Evolutionary conservation across 129 eudicot genomes (phyloP).

Genomic region (Cynara cardunculus): DNA sequence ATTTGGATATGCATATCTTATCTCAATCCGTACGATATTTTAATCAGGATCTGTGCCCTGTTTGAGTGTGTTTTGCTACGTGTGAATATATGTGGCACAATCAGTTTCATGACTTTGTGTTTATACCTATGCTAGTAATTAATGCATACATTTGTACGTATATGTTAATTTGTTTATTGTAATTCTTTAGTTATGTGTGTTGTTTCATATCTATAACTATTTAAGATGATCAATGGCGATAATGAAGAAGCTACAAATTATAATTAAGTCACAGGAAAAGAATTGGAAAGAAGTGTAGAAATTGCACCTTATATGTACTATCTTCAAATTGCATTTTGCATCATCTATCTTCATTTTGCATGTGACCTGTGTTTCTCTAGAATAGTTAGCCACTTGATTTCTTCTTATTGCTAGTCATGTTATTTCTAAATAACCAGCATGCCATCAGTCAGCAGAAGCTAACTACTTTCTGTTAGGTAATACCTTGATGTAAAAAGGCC

Average conservation of each 20-base stretch:
- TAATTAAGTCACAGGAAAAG: not conserved
- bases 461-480: not conserved
- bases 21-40: not conserved
- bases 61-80: not conserved
- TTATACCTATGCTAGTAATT: not conserved
- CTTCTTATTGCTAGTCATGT: not conserved
- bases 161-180: not conserved
- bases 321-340: not conserved
- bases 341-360: not conserved
- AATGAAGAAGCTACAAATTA: not conserved
- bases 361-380: not conserved
- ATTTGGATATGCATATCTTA: not conserved
- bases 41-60: not conserved
- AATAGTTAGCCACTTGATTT: not conserved
- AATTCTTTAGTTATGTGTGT: not conserved
- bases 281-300: not conserved
- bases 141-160: not conserved
- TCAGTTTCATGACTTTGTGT: not conserved
- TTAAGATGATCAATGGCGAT: not conserved
- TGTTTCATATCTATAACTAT: not conserved
- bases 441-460: not conserved
- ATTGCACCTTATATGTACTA: not conserved
- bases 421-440: not conserved
- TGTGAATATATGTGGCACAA: not conserved
- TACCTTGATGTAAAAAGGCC: not conserved